Evolutionary conservation across 2,329 filamentous ascomycete species (phyloP), one percentile per base, ranked within the genome.

Genomic region (Neonectria hederae): DNA sequence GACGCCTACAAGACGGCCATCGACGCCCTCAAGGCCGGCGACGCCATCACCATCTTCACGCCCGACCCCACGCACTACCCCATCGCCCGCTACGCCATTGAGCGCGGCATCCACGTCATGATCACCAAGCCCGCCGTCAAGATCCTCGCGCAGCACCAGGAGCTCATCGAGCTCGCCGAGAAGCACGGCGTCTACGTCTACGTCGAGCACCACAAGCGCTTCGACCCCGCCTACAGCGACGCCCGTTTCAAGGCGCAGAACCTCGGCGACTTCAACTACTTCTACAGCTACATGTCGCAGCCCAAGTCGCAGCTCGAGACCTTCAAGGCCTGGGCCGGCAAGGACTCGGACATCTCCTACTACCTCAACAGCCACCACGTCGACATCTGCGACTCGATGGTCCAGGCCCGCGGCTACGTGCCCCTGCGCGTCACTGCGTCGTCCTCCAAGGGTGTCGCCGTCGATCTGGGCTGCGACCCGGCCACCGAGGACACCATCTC

Each of bases 181-280:
- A 89, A 92, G 76, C 83, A 92, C 78, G 89, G 89, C 69, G 94
- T 97, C 63, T 95, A 94, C 77, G 93, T 97, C 69, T 97, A 93
- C 82, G 86, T 97, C 73, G 94, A 97, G 85, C 94, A 97, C 82
- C 94, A 97, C 87, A 97, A 97, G 84, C 93, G 95, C 62, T 97
- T 90, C 81, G 94, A 97, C 78, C 94, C 94, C 2, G 93, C 93
- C 22, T 97, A 97, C 82, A 89, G 92, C 14, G 94, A 97, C 78
- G 95, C 95, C 14, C 88, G 90, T 54, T 90, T 90, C 81, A 89
- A 91, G 72, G 92, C 93, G 14, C 82, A 88, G 75, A 89, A 84
- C 57, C 84, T 97, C 8, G 94, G 94, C 69, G 93, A 97, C 81
- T 97, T 97, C 88, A 97, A 97, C 84, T 97, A 97, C 85, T 97